Evolutionary conservation across 768 basidiomycete genomes (phyloP).

Genomic region (Leccinum longicurvipes): DNA sequence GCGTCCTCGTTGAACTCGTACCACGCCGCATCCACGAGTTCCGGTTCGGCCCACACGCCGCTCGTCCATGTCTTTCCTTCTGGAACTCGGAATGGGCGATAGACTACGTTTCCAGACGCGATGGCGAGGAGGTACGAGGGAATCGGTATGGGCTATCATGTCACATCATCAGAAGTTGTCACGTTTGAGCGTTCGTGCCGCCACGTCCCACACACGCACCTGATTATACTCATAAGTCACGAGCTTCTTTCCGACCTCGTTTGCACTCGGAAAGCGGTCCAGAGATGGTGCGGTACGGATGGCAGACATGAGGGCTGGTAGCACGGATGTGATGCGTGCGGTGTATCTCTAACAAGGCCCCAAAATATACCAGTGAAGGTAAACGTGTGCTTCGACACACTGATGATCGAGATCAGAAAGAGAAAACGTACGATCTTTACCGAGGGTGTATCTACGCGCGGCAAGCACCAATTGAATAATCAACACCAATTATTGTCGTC

Average conservation of each 20-base stretch:
- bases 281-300: slow-evolving; percentile 70
- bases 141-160: slow-evolving; percentile 65
- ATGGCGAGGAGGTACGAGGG: slow-evolving; percentile 90
- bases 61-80: slow-evolving; percentile 71
- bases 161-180: not conserved
- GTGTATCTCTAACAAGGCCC: slow-evolving; percentile 57
- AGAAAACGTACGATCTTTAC: slow-evolving; percentile 67
- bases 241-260: slow-evolving; percentile 62
- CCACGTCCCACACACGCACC: slow-evolving; percentile 39
- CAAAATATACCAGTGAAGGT: not conserved
- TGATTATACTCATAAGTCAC: slow-evolving; percentile 77
- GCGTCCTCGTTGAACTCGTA: slow-evolving; percentile 92
- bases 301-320: slow-evolving; percentile 87
- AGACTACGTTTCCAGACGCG: slow-evolving; percentile 78
- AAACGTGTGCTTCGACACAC: not conserved
- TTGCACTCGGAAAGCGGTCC: slow-evolving; percentile 65
- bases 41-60: slow-evolving; percentile 90
- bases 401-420: not conserved
- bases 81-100: slow-evolving; percentile 57
- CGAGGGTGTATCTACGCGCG: slow-evolving; percentile 68
- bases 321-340: slow-evolving; percentile 65
- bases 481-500: not conserved
- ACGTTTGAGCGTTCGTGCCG: not conserved
- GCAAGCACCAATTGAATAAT: not conserved
- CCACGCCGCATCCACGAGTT: slow-evolving; percentile 69